A percentile compares a stretch with the other conserved stretches of the same genome.
phyloP scores from a whole-genome alignment of 2,329 filamentous ascomycete species.

The Diaporthe australafricana region DNA sequence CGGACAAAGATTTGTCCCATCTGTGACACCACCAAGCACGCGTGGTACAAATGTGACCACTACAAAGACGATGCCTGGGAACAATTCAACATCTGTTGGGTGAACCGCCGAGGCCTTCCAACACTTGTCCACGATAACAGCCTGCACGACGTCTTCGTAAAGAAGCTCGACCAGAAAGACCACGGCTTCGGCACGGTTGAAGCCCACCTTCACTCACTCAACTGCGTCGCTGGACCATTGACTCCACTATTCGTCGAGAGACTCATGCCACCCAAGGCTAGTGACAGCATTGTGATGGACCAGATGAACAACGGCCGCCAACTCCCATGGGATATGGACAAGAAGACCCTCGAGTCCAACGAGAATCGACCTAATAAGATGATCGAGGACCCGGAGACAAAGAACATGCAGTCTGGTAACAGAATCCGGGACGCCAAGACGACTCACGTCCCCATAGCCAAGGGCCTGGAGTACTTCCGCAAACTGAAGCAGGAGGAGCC shows the following conservation, averaged over 20 bases:
- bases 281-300: neutral
- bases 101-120: neutral
- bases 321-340: neutral
- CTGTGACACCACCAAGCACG: neutral
- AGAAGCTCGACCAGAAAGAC: neutral
- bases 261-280: neutral
- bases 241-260: neutral
- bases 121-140: neutral
- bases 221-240: neutral
- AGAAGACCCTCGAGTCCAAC: neutral
- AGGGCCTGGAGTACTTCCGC: neutral
- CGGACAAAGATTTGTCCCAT: neutral
- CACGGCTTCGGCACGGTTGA: neutral
- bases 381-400: neutral
- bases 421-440: neutral
- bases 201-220: neutral
- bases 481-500: too few species aligned
- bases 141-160: neutral
- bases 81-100: neutral
- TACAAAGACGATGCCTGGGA: neutral
- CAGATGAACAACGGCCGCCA: neutral
- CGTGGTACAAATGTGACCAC: neutral
- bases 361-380: neutral
- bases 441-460: neutral
- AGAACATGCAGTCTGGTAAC: neutral